Base-by-base conservation (phyloP, 495 filamentous ascomycete species). In the Trichocladium uniseriatum region DNA sequence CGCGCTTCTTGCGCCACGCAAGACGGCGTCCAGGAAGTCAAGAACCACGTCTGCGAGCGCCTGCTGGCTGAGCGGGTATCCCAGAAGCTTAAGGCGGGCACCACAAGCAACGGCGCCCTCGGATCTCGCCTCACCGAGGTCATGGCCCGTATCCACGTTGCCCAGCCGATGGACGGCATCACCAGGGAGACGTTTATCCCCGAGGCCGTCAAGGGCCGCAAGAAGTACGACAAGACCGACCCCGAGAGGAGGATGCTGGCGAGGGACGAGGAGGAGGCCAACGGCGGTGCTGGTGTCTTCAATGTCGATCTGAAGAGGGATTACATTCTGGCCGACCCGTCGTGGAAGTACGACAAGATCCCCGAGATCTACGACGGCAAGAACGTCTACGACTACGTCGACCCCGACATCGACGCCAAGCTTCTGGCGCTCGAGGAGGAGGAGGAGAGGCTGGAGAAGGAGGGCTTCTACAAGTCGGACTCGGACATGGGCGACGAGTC, bases 331-430 rank as follows among this genome's bases (percentile, higher is more conserved):
- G 88, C 82, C 16, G 74, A 95, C 59, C 77, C 82, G 20, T 86
- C 92, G 14, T 96, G 91, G 92, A 95, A 94, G 64, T 76, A 94
- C 61, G 92, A 98, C 72, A 91, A 85, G 68, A 83, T 96, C 11
- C 94, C 94, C 21, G 94, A 98, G 65, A 50, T 66, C 39, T 91
- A 86, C 70, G 81, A 95, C 57, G 92, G 92, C 62, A 87, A 87
- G 75, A 97, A 98, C 68, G 87, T 98, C 28, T 89, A 87, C 73
- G 92, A 98, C 64, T 98, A 84, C 64, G 81, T 97, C 62, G 92
- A 97, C 56, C 90, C 92, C 0, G 92, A 98, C 49, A 97, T 98
- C 66, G 92, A 95, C 56, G 75, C 78, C 50, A 96, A 91, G 69
- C 76, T 98, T 34, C 81, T 81, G 22, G 87, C 89, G 38, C 75